Conservation (phyloP, 768 basidiomycete species). For the Tylopilus subfusipes region DNA sequence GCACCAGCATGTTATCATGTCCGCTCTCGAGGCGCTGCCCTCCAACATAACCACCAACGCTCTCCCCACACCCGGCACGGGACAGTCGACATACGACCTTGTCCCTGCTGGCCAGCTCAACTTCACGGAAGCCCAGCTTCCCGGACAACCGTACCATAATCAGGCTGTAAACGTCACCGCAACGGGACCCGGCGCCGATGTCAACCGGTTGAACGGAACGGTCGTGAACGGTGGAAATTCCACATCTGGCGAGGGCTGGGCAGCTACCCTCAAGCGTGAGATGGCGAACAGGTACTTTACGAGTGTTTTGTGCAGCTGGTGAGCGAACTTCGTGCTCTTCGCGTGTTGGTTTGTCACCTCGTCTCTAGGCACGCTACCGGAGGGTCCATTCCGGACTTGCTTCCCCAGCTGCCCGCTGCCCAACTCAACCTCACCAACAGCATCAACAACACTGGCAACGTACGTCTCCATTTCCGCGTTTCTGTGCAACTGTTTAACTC, state of each 20-base stretch:
- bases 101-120: conserved; percentile 82
- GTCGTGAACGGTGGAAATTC: conserved; percentile 71
- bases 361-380: conserved; percentile 75
- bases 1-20: conserved; percentile 75
- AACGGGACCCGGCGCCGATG: conserved; percentile 54
- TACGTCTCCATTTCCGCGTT: conserved; percentile 34
- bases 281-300: conserved; percentile 83
- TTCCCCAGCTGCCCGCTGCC: conserved; percentile 64
- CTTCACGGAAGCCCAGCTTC: conserved; percentile 65
- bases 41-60: conserved; percentile 59
- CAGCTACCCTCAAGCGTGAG: conserved; percentile 56
- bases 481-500: neutral
- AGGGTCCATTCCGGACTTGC: conserved; percentile 68
- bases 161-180: conserved; percentile 44
- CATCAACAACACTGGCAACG: conserved; percentile 67
- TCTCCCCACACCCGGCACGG: conserved; percentile 48
- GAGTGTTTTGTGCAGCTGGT: conserved; percentile 89
- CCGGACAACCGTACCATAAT: conserved; percentile 53
- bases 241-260: conserved; percentile 62
- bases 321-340: conserved; percentile 11
- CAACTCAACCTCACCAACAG: conserved; percentile 71
- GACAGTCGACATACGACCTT: conserved; percentile 61
- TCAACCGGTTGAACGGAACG: conserved; percentile 51
- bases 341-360: neutral
- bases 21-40: conserved; percentile 74